Evolutionary conservation across 768 basidiomycete species (phyloP).

Genomic region (Tylopilus plumbeoviolaceoides): DNA sequence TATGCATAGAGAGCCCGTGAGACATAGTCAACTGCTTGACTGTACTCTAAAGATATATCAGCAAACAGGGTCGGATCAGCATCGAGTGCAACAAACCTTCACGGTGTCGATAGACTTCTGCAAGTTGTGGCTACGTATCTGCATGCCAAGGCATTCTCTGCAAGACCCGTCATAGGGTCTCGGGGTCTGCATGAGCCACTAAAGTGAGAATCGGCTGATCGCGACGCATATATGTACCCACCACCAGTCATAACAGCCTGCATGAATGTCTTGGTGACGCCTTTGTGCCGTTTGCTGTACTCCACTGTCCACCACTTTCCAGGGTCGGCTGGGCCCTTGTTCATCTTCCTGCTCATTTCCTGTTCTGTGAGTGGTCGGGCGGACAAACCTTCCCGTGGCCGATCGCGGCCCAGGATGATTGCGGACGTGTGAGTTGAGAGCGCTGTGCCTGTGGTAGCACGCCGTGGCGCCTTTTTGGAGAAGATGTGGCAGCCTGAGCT

Average conservation of each 20-base stretch:
- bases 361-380: slow-evolving; percentile 52
- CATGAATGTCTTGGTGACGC: slow-evolving; percentile 77
- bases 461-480: slow-evolving; percentile 38
- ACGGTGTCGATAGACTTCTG: slow-evolving; percentile 52
- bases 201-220: not conserved
- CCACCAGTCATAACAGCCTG: slow-evolving; percentile 78
- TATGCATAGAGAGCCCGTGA: slow-evolving; percentile 93
- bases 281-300: slow-evolving; percentile 81
- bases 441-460: slow-evolving; percentile 39
- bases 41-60: slow-evolving; percentile 53
- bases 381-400: slow-evolving; percentile 66
- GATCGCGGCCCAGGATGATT: slow-evolving; percentile 65
- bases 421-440: slow-evolving; percentile 75
- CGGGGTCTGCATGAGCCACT: slow-evolving; percentile 51
- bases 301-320: slow-evolving; percentile 91
- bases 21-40: slow-evolving; percentile 82
- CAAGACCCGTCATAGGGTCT: slow-evolving; percentile 73
- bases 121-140: slow-evolving; percentile 59
- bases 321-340: slow-evolving; percentile 37
- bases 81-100: slow-evolving; percentile 54
- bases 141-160: slow-evolving; percentile 84
- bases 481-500: slow-evolving; percentile 38
- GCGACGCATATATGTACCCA: slow-evolving; percentile 32
- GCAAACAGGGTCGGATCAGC: not conserved
- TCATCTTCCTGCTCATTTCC: slow-evolving; percentile 47